A percentile compares a stretch with the other conserved stretches of the same genome.
These are phyloP conservation scores for Quercus agrifolia DNA, from an alignment of 306 rosid species.

Conservation along the genomic window DNA sequence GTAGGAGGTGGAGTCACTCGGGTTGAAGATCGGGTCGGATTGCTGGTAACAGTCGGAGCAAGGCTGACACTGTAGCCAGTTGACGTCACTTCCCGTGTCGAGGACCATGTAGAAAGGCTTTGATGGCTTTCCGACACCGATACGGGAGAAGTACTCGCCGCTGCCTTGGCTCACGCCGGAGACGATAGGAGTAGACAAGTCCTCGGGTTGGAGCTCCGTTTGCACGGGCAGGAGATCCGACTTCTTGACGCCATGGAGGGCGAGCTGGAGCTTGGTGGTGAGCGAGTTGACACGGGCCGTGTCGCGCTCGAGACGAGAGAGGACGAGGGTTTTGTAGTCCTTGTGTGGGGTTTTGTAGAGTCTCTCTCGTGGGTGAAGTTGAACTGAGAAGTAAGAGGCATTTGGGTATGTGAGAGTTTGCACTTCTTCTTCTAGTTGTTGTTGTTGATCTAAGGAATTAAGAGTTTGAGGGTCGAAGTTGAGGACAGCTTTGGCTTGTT, in stretches of 20 bases:
- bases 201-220: constrained; percentile 48
- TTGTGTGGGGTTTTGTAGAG: constrained; percentile 33
- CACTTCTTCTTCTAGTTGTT: constrained; percentile 1
- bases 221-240: constrained; percentile 51
- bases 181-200: constrained; percentile 52
- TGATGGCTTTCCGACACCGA: constrained; percentile 69
- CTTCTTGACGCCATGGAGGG: constrained; percentile 23
- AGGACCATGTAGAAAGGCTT: constrained; percentile 68
- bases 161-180: constrained; percentile 72
- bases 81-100: constrained; percentile 89
- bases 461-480: constrained; percentile 29
- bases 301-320: constrained; percentile 65
- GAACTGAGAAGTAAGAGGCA: constrained; percentile 31
- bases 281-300: constrained; percentile 68
- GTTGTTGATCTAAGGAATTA: neutral
- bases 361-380: constrained; percentile 48
- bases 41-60: constrained; percentile 87
- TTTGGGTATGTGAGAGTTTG: neutral
- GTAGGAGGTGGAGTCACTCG: constrained; percentile 50
- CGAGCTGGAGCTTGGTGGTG: constrained; percentile 39
- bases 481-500: constrained; percentile 52
- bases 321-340: constrained; percentile 45
- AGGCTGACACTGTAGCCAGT: constrained; percentile 91
- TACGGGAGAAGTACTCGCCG: constrained; percentile 86
- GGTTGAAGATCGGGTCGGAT: constrained; percentile 76